Evolutionary conservation across 352 stramenopile species (phyloP).

Genomic region (Plasmopara viticola): DNA sequence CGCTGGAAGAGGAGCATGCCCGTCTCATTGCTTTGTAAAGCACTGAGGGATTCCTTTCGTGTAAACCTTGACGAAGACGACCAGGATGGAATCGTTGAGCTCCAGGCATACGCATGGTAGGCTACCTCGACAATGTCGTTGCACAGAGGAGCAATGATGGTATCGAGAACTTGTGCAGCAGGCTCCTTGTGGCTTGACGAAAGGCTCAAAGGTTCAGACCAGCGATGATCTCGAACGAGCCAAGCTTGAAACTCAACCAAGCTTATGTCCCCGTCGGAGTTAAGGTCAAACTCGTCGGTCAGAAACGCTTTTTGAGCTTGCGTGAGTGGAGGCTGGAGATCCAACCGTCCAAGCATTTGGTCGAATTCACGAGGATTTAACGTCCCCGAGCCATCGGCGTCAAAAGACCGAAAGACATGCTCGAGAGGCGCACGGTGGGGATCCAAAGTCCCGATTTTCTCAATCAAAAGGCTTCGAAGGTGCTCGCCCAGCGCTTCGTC

Average conservation of each 20-base stretch:
- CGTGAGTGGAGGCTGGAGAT: conserved; percentile 49
- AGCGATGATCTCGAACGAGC: conserved; percentile 58
- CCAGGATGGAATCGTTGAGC: conserved; percentile 31
- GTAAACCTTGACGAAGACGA: conserved; percentile 29
- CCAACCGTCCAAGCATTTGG: conserved; percentile 35
- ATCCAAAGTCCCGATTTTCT: conserved; percentile 45
- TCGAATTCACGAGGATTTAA: conserved; percentile 56
- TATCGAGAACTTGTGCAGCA: conserved; percentile 17
- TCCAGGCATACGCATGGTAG: conserved; percentile 32
- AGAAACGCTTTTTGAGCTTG: conserved; percentile 41
- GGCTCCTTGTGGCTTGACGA: conserved; percentile 4
- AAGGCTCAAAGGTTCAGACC: conserved; percentile 18
- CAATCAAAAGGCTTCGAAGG: conserved; percentile 54
- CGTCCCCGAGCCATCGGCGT: conserved; percentile 53
- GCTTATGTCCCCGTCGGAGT: conserved; percentile 64
- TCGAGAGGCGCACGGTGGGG: conserved; percentile 35
- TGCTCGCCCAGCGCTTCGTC: conserved; percentile 50
- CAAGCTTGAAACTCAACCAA: conserved; percentile 59
- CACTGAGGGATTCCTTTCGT: not conserved
- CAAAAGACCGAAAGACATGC: conserved; percentile 45
- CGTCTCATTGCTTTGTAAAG: conserved; percentile 5
- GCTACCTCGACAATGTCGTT: conserved; percentile 37
- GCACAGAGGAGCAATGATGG: conserved; percentile 32
- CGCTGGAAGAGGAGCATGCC: conserved; percentile 42
- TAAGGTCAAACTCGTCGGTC: conserved; percentile 59